Evolutionary conservation across 345 rosid genomes (phyloP).

Genomic region (Salix purpurea): DNA sequence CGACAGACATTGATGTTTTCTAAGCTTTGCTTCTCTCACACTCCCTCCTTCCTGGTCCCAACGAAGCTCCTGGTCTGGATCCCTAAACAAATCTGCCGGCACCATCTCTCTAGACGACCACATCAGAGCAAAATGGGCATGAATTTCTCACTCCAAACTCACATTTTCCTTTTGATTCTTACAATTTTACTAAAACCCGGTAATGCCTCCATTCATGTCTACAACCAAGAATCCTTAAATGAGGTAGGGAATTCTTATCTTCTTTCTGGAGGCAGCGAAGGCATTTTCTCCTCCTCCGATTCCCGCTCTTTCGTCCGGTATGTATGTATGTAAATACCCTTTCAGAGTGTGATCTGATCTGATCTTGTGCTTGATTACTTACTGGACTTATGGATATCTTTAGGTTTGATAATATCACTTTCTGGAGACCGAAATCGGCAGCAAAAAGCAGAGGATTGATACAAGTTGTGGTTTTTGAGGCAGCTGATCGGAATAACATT

Average conservation of each 20-base stretch:
- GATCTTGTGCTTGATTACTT: not conserved
- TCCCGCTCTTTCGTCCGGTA: constrained; percentile 63
- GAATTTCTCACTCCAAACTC: not conserved
- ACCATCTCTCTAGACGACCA: not conserved
- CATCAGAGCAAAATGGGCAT: not conserved
- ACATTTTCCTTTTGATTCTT: not conserved
- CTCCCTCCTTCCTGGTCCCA: not conserved
- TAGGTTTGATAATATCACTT: constrained; percentile 76
- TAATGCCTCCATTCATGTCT: constrained; percentile 69
- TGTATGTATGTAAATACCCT: not conserved
- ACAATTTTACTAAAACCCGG: constrained; percentile 1
- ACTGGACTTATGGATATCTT: not conserved
- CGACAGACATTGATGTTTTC: not conserved
- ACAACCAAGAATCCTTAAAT: constrained; percentile 51
- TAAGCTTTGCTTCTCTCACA: not conserved
- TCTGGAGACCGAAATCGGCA: constrained; percentile 57
- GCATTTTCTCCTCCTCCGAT: constrained; percentile 46
- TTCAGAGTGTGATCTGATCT: not conserved
- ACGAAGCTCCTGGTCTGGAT: not conserved
- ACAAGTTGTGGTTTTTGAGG: constrained; percentile 88
- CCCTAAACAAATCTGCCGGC: not conserved
- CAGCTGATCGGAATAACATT: constrained; percentile 81
- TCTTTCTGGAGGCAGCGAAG: constrained; percentile 97
- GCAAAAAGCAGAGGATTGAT: constrained; percentile 53
- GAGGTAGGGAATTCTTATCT: constrained; percentile 86